Evolutionary conservation across 2,329 filamentous ascomycete genomes (phyloP).

Genomic region (Escovopsis sp.): DNA sequence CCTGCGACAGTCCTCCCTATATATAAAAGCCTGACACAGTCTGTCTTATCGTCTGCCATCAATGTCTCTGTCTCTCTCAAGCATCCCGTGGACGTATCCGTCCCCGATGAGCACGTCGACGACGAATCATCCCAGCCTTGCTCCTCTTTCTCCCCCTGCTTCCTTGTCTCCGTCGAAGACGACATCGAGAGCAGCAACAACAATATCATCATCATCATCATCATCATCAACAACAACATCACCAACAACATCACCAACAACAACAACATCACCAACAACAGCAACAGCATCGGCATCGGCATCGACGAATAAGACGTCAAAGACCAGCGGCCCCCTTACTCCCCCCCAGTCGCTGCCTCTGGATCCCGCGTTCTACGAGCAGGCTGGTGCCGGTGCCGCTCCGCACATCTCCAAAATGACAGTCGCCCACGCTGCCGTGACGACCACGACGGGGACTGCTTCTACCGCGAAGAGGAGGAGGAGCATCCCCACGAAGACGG

Average conservation of each 20-base stretch:
- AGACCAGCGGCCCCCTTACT: too few relatives aligned
- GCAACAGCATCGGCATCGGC: not conserved
- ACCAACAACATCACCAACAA: not conserved
- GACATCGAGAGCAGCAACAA: not conserved
- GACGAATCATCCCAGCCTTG: not conserved
- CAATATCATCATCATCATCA: not conserved
- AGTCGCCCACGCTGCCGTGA: not conserved
- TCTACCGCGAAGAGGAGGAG: slow-evolving; percentile 5
- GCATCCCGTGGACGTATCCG: slow-evolving; percentile 4
- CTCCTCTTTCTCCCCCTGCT: not conserved
- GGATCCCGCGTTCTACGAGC: slow-evolving; percentile 1
- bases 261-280: slow-evolving; percentile 1
- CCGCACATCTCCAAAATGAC: slow-evolving; percentile 1
- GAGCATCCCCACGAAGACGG: slow-evolving; percentile 3
- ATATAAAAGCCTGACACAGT: not conserved
- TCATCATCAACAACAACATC: not conserved
- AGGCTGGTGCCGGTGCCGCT: not conserved
- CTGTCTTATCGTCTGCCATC: not conserved
- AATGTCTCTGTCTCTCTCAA: slow-evolving; percentile 4
- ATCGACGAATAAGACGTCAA: too few relatives aligned
- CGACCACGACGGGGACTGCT: not conserved
- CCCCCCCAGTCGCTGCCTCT: too few relatives aligned
- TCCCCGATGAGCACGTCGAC: slow-evolving; percentile 1
- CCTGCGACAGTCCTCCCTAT: too few relatives aligned
- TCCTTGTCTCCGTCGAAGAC: too few relatives aligned